Base-by-base conservation (phyloP, 1,284 basidiomycete genomes). In the Ceratobasidium sp. region DNA sequence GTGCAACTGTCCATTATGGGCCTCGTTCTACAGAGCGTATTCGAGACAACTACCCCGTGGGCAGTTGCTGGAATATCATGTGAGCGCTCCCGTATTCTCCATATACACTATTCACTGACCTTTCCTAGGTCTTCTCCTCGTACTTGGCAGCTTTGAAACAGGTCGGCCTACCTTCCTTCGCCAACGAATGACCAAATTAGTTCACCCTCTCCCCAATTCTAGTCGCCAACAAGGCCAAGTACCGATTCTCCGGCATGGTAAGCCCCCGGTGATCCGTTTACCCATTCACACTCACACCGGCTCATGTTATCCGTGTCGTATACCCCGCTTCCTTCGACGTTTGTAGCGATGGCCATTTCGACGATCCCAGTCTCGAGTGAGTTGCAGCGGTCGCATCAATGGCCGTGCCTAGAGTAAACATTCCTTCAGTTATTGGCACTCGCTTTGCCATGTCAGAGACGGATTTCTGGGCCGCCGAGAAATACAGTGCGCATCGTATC, bases 401-500 rank as follows among this genome's bases (percentile, higher is more conserved):
- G 19, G 43, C 19, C 43, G 17, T 44, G 17, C 32, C 25, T 32
- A 9, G 49, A 46, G 32, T 7, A 43, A 43, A 7, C 64, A 70
- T 29, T 64, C 22, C 15, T 64, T 64, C 40, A 73, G 70, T 95
- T 71, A 84, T 95, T 34, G 95, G 94, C 0, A 87, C 89, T 0
- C 87, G 88, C n/a, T 95, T 88, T 81, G 92, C 93, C 2, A 95
- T 96, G 92, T 86, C 87, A 0, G 86, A 92, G 15, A 82, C 88
- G 0, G 92, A 92, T 0, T 95, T 95, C 82, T 95, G 94, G 94
- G 88, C 86, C 59, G 93, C 94, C 0, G 90, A 91, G 57, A 91
- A 94, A 82, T 95, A 91, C 80, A 91, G 93, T 94, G 78, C 76
- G 89, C 81, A 15, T 61, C 29, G 40, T 43, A 22, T 44, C 44